Conservation (phyloP, 2,329 filamentous ascomycete genomes). For the Chaetomiaceae sp. region DNA sequence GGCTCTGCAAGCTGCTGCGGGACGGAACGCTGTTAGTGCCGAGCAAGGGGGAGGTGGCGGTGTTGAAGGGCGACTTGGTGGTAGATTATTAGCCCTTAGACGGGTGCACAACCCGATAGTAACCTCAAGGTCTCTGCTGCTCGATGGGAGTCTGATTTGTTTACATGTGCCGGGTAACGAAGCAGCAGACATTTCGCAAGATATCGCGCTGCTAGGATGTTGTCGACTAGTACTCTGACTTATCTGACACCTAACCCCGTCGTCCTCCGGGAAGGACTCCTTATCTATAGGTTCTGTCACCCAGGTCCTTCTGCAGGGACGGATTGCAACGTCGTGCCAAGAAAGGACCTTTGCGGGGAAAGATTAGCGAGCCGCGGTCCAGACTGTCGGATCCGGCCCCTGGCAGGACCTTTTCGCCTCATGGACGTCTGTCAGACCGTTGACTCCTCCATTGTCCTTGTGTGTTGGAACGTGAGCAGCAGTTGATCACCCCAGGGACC, state of each 20-base stretch:
- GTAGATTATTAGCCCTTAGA: not conserved
- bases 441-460: too few relatives aligned
- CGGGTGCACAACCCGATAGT: too few relatives aligned
- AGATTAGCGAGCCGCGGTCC: conserved; percentile 21
- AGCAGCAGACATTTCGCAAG: too few relatives aligned
- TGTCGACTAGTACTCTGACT: too few relatives aligned
- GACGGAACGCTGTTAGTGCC: not conserved
- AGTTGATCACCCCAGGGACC: too few relatives aligned
- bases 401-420: not conserved
- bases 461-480: too few relatives aligned
- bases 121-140: too few relatives aligned
- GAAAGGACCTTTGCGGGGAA: conserved; percentile 18
- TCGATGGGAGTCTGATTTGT: too few relatives aligned
- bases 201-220: too few relatives aligned
- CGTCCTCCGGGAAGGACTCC: not conserved
- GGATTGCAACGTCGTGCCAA: conserved; percentile 18
- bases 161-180: too few relatives aligned
- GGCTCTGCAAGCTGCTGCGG: conserved; percentile 14
- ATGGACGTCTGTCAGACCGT: not conserved
- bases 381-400: conserved; percentile 13
- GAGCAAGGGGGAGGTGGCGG: conserved; percentile 1
- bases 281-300: not conserved
- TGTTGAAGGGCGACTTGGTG: not conserved
- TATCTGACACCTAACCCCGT: too few relatives aligned
- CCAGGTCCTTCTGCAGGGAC: conserved; percentile 15